Evolutionary conservation across 768 basidiomycete species (phyloP).

Genomic region (Coprinopsis sp.): DNA sequence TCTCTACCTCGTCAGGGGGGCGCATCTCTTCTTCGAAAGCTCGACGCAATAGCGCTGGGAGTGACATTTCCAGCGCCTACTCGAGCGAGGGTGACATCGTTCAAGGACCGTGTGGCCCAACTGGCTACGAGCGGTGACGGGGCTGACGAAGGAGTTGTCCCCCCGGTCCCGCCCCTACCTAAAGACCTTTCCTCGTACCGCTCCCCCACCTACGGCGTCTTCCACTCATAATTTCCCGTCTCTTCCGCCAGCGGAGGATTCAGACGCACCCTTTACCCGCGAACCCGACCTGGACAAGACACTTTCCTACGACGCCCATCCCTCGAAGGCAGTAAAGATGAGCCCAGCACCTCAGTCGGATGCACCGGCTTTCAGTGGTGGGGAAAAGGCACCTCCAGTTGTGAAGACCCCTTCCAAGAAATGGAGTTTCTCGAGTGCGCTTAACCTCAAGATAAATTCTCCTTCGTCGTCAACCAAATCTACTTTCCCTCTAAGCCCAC

Average conservation of each 20-base stretch:
- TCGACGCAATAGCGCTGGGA: conserved; percentile 79
- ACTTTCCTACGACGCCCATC: conserved; percentile 47
- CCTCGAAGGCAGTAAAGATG: conserved; percentile 26
- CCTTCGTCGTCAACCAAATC: conserved; percentile 58
- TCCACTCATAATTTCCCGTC: conserved; percentile 49
- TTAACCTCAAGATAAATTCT: conserved; percentile 70
- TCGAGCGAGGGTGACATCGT: conserved; percentile 58
- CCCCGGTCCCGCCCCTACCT: conserved; percentile 89
- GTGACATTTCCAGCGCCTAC: conserved; percentile 75
- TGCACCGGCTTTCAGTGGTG: conserved; percentile 30
- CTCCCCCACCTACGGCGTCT: conserved; percentile 60
- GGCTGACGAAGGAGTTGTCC: conserved; percentile 64
- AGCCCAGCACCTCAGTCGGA: conserved; percentile 28
- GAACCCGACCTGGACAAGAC: conserved; percentile 46
- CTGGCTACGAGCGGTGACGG: conserved; percentile 56
- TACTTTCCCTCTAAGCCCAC: conserved; percentile 60
- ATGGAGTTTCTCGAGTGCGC: conserved; percentile 88
- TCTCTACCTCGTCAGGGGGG: conserved; percentile 66
- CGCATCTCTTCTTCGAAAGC: conserved; percentile 60
- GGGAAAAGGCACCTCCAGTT: conserved; percentile 42
- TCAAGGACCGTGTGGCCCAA: conserved; percentile 66
- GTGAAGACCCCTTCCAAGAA: conserved; percentile 89
- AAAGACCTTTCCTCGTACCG: conserved; percentile 82
- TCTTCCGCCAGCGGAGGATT: conserved; percentile 36
- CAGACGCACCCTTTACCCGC: conserved; percentile 36